phyloP scores from a whole-genome alignment of 331 rosid species.

The Rosa hybrid region DNA sequence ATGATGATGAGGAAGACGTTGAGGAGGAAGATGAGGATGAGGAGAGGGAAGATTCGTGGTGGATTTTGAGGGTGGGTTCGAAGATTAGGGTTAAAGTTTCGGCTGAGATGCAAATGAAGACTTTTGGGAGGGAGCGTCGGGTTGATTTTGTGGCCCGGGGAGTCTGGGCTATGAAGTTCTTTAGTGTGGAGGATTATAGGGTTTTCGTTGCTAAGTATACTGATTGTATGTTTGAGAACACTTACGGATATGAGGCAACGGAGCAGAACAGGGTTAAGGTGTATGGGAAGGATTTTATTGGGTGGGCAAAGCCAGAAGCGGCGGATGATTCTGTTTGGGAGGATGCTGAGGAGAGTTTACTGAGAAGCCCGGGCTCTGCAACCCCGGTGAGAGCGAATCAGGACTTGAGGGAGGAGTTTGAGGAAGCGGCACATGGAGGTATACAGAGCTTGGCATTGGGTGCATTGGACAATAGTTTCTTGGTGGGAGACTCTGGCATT shows the following conservation, averaged over 20 bases:
- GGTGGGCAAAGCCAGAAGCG: slow-evolving; percentile 83
- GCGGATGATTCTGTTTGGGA: slow-evolving; percentile 98
- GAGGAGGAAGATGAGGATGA: slow-evolving; percentile 45
- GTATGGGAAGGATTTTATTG: slow-evolving; percentile 86
- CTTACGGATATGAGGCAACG: slow-evolving; percentile 59
- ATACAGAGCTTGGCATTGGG: slow-evolving; percentile 94
- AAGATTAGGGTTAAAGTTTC: slow-evolving; percentile 62
- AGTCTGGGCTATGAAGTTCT: slow-evolving; percentile 95
- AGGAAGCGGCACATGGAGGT: slow-evolving; percentile 86
- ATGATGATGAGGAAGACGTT: slow-evolving; percentile 26
- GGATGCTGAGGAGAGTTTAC: slow-evolving; percentile 76
- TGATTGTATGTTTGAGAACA: slow-evolving; percentile 80
- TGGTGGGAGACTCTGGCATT: slow-evolving; percentile 81
- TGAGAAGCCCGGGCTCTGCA: slow-evolving; percentile 58
- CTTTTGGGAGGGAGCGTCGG: slow-evolving; percentile 64
- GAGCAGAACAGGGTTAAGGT: slow-evolving; percentile 78
- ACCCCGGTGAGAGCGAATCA: slow-evolving; percentile 54
- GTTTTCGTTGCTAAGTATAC: slow-evolving; percentile 52
- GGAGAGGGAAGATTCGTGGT: slow-evolving; percentile 46
- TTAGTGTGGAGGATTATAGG: slow-evolving; percentile 50
- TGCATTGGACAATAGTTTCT: slow-evolving; percentile 92
- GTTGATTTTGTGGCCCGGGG: slow-evolving; percentile 82
- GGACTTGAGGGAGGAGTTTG: slow-evolving; percentile 84
- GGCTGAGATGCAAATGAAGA: slow-evolving; percentile 64
- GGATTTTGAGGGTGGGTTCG: slow-evolving; percentile 69